These are phyloP conservation scores for Metroxylon sagu DNA, from an alignment of 176 grass and related monocot genomes.

Conservation along the genomic window DNA sequence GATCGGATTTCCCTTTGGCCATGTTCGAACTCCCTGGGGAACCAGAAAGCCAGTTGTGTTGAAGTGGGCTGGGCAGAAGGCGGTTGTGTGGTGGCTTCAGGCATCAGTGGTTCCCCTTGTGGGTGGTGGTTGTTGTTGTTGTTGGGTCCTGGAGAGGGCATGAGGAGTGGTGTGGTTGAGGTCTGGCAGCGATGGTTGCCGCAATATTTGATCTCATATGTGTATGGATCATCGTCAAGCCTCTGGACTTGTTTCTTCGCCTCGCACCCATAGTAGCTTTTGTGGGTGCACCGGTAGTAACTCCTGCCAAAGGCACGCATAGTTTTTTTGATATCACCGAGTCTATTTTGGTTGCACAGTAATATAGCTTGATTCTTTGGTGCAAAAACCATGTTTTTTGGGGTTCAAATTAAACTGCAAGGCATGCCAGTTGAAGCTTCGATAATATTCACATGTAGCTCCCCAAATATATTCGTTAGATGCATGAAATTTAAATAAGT, in stretches of 20 bases:
- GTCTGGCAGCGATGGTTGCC: slow-evolving; percentile 70
- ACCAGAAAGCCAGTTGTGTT: slow-evolving; percentile 48
- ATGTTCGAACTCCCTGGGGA: slow-evolving; percentile 9
- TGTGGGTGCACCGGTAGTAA: slow-evolving; percentile 90
- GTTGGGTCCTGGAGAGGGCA: slow-evolving; percentile 14
- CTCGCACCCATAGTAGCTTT: slow-evolving; percentile 79
- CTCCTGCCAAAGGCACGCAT: slow-evolving; percentile 32
- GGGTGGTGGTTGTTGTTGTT: not conserved
- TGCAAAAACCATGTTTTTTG: too few relatives aligned
- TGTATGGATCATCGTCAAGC: slow-evolving; percentile 64
- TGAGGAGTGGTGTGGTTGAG: slow-evolving; percentile 54
- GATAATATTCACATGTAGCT: too few relatives aligned
- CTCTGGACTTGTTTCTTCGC: slow-evolving; percentile 89
- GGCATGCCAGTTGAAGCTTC: too few relatives aligned
- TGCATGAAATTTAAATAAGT: too few relatives aligned
- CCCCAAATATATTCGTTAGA: too few relatives aligned
- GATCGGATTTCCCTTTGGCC: too few relatives aligned
- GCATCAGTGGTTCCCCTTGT: not conserved
- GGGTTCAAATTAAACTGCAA: too few relatives aligned
- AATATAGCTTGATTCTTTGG: too few relatives aligned
- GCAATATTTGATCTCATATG: slow-evolving; percentile 74
- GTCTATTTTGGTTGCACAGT: too few relatives aligned
- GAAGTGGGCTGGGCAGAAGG: slow-evolving; percentile 34
- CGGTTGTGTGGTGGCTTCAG: not conserved
- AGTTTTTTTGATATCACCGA: too few relatives aligned